Conservation (phyloP, 768 basidiomycete species). For the Mrakia frigida region DNA sequence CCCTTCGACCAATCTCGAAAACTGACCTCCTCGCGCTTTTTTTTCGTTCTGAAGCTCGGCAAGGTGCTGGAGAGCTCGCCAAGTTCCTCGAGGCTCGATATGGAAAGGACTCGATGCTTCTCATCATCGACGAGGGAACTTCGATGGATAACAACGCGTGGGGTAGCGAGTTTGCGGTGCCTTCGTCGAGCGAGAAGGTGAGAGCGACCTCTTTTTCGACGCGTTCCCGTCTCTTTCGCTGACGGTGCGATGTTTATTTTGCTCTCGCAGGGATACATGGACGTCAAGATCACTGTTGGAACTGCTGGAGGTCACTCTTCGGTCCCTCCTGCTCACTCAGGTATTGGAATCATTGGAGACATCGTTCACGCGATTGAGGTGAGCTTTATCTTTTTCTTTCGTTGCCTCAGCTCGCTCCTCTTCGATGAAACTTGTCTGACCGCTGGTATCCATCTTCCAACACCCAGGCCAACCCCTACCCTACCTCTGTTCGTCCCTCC, state of each 20-base stretch:
- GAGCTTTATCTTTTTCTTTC: too few relatives aligned
- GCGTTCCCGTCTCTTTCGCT: not conserved
- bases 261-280: slow-evolving; percentile 35
- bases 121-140: slow-evolving; percentile 37
- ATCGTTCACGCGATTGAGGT: slow-evolving; percentile 35
- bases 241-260: not conserved
- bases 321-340: slow-evolving; percentile 38
- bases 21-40: too few relatives aligned
- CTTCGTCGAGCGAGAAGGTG: slow-evolving; percentile 40
- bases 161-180: slow-evolving; percentile 39
- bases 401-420: too few relatives aligned
- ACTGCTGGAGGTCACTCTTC: slow-evolving; percentile 43
- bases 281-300: slow-evolving; percentile 41
- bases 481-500: slow-evolving; percentile 25
- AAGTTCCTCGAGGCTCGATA: slow-evolving; percentile 40
- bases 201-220: not conserved
- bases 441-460: too few relatives aligned
- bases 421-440: too few relatives aligned
- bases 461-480: slow-evolving; percentile 39
- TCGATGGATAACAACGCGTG: slow-evolving; percentile 28
- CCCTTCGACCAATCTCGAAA: too few relatives aligned
- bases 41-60: slow-evolving; percentile 14
- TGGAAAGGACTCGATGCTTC: slow-evolving; percentile 38
- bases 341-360: slow-evolving; percentile 41
- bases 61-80: slow-evolving; percentile 41